Conservation (phyloP, 78 protist genomes). For the Isochrysis galbana region DNA sequence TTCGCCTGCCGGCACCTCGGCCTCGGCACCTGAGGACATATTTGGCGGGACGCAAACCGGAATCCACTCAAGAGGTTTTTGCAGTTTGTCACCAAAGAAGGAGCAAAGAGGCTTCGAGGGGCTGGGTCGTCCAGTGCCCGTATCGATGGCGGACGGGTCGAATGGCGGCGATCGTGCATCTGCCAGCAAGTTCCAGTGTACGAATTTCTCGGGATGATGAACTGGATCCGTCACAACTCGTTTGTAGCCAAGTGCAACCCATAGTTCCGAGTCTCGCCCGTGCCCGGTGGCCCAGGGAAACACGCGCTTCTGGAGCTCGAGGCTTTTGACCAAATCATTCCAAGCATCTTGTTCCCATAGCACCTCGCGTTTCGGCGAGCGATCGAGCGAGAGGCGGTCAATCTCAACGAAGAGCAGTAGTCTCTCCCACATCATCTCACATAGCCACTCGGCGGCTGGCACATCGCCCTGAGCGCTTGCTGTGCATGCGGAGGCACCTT, state of each 20-base stretch:
- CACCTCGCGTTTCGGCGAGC: not conserved
- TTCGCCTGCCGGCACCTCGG: too few species aligned
- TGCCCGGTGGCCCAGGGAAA: slow-evolving; percentile 1
- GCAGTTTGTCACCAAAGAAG: not conserved
- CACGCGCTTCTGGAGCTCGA: slow-evolving; percentile 1
- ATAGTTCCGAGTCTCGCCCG: not conserved
- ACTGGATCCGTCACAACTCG: not conserved
- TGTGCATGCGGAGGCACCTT: not conserved
- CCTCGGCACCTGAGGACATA: not conserved
- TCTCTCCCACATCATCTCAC: not conserved
- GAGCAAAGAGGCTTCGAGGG: too few species aligned
- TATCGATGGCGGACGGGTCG: too few species aligned
- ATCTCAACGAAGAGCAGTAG: not conserved
- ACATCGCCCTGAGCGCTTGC: too few species aligned
- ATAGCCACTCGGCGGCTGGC: slow-evolving; percentile 9
- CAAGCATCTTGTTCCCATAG: slow-evolving; percentile 12
- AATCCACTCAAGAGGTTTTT: not conserved
- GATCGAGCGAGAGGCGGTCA: not conserved
- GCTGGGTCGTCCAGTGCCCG: too few species aligned
- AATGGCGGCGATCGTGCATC: not conserved
- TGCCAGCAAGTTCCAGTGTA: not conserved
- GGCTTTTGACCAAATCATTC: not conserved
- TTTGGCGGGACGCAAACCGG: not conserved
- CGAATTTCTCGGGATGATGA: not conserved
- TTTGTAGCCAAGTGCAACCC: not conserved